Conservation (phyloP, 805 yeast species). For the Candida maris region DNA sequence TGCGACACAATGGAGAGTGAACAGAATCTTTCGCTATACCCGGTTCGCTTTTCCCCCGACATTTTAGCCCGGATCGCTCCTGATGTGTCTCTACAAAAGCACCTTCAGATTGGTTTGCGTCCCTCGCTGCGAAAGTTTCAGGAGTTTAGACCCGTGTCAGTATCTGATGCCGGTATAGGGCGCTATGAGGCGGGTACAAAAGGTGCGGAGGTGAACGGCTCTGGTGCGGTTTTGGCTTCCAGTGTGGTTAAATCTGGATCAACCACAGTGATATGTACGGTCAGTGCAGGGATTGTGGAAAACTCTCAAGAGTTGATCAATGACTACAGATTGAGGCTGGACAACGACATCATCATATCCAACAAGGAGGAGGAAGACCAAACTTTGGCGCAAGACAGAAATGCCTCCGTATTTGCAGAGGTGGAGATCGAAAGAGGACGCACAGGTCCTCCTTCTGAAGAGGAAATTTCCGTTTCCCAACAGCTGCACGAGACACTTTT, state of each 20-base stretch:
- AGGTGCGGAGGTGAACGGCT: slow-evolving; percentile 13
- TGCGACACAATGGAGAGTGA: slow-evolving; percentile 13
- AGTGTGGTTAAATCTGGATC: slow-evolving; percentile 66
- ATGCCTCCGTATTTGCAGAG: slow-evolving; percentile 59
- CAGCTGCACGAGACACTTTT: slow-evolving; percentile 55
- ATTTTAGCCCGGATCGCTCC: slow-evolving; percentile 84
- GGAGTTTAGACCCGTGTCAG: slow-evolving; percentile 62
- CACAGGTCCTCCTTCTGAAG: slow-evolving; percentile 77
- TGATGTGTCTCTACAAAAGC: slow-evolving; percentile 75
- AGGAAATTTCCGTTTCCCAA: slow-evolving; percentile 76
- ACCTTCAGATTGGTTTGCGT: slow-evolving; percentile 68
- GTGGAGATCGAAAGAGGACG: slow-evolving; percentile 77
- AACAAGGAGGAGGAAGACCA: slow-evolving; percentile 12
- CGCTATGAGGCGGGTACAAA: slow-evolving; percentile 23
- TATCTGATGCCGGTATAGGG: slow-evolving; percentile 37
- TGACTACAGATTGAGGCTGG: slow-evolving; percentile 39
- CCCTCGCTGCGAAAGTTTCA: slow-evolving; percentile 68
- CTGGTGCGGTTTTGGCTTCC: slow-evolving; percentile 52
- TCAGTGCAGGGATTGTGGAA: slow-evolving; percentile 66
- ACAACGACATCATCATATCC: slow-evolving; percentile 32
- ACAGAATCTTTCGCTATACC: slow-evolving; percentile 23
- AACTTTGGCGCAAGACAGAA: slow-evolving; percentile 15
- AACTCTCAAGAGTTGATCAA: slow-evolving; percentile 42
- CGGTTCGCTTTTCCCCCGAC: slow-evolving; percentile 72
- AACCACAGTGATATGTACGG: slow-evolving; percentile 69